Percentiles rank a stretch among this genome's conserved stretches.
phyloP scores from a whole-genome alignment of 2,329 filamentous ascomycete genomes.

The Colletotrichum cordylinicola region DNA sequence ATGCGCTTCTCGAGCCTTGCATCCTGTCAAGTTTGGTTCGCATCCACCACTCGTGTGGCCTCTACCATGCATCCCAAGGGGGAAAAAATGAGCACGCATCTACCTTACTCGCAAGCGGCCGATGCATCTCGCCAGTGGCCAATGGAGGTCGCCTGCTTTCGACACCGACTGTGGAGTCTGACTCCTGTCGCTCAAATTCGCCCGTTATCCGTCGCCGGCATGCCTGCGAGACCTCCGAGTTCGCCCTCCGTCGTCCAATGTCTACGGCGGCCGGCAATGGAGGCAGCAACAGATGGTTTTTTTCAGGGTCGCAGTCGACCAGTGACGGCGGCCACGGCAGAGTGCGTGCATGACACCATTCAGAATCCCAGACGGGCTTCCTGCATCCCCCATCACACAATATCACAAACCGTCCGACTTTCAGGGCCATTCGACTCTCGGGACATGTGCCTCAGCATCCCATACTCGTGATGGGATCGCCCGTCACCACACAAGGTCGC shows the following conservation, averaged over 20 bases:
- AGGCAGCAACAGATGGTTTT: background rate
- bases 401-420: slow-evolving; percentile 23
- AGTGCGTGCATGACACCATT: slow-evolving; percentile 18
- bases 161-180: slow-evolving; percentile 1
- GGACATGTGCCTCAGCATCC: slow-evolving; percentile 12
- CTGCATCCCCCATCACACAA: slow-evolving; percentile 11
- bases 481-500: slow-evolving; percentile 11
- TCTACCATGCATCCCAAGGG: background rate
- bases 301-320: slow-evolving; percentile 9
- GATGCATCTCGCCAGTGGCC: background rate
- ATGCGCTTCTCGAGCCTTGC: background rate
- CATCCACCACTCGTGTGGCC: background rate
- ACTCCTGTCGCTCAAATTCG: background rate
- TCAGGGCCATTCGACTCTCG: background rate
- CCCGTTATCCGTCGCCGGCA: background rate
- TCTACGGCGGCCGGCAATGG: background rate
- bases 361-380: background rate
- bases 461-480: slow-evolving; percentile 12
- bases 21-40: background rate
- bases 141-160: slow-evolving; percentile 12
- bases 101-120: slow-evolving; percentile 3
- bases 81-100: background rate
- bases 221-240: slow-evolving; percentile 12
- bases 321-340: slow-evolving; percentile 3
- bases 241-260: slow-evolving; percentile 11